phyloP scores from a whole-genome alignment of 1,284 basidiomycete species.

The Tylopilus orsonianus region DNA sequence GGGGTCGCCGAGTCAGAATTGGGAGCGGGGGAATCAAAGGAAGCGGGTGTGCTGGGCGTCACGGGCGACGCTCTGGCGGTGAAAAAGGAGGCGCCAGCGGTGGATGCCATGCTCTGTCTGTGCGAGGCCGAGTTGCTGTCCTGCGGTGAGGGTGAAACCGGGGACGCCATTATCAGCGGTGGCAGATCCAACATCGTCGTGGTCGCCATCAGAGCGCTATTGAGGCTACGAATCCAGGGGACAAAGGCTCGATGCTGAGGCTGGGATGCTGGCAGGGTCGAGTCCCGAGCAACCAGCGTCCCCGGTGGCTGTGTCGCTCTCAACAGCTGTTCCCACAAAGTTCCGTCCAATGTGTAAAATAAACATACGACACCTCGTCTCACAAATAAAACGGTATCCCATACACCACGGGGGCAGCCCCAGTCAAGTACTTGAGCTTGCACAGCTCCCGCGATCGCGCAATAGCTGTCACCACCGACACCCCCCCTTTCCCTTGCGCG shows the following conservation, averaged over 20 bases:
- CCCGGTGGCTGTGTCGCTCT: constrained; percentile 21
- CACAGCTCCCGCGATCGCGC: constrained; percentile 77
- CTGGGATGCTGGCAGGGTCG: not conserved
- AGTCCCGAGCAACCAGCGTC: not conserved
- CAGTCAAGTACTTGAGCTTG: constrained; percentile 93
- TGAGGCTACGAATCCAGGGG: too few species aligned
- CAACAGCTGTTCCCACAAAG: too few species aligned
- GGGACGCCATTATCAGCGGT: constrained; percentile 13
- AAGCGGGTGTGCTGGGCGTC: constrained; percentile 14
- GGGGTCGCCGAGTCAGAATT: constrained; percentile 32
- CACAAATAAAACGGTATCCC: constrained; percentile 87
- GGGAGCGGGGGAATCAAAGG: constrained; percentile 29
- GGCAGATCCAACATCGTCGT: constrained; percentile 8
- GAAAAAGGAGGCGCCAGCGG: constrained; percentile 27
- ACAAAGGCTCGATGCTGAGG: too few species aligned
- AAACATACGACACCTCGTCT: constrained; percentile 4
- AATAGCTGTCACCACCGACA: constrained; percentile 76
- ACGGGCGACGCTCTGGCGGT: constrained; percentile 30
- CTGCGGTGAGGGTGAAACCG: constrained; percentile 8
- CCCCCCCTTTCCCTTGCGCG: constrained; percentile 4
- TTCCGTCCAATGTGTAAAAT: not conserved
- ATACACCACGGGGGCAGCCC: constrained; percentile 92
- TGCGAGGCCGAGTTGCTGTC: constrained; percentile 14
- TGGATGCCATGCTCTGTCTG: constrained; percentile 26
- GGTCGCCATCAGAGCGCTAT: constrained; percentile 16